A percentile compares a stretch with the other conserved stretches of the same genome.
Conservation (phyloP, 768 basidiomycete species). For the Pisolithus tinctorius region DNA sequence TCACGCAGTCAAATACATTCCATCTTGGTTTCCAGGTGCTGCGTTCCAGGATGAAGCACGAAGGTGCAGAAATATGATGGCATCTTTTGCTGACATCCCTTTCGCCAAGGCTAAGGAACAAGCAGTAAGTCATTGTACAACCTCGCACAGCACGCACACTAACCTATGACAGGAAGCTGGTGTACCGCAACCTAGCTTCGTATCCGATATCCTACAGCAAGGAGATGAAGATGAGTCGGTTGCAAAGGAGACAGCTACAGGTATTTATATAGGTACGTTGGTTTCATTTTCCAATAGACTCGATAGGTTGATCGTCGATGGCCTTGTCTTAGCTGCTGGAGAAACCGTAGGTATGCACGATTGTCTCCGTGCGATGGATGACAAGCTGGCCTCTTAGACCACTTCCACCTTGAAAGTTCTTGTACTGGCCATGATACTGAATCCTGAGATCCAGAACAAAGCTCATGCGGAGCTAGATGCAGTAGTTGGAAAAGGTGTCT, state of each 20-base stretch:
- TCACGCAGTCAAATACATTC: slow-evolving; percentile 16
- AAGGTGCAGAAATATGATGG: neutral
- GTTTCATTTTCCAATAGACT: too few species aligned
- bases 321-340: slow-evolving; percentile 20
- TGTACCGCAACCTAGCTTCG: too few species aligned
- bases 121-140: too few species aligned
- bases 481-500: slow-evolving; percentile 13
- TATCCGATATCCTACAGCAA: too few species aligned
- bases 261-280: too few species aligned
- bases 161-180: too few species aligned
- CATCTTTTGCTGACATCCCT: neutral
- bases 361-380: neutral
- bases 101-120: slow-evolving; percentile 2
- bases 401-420: slow-evolving; percentile 14
- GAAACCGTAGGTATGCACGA: slow-evolving; percentile 16
- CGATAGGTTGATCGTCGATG: too few species aligned
- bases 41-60: neutral
- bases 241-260: too few species aligned
- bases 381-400: slow-evolving; percentile 11
- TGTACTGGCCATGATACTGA: slow-evolving; percentile 24
- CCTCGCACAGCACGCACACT: too few species aligned
- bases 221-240: too few species aligned
- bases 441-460: slow-evolving; percentile 16
- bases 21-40: slow-evolving; percentile 17
- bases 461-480: slow-evolving; percentile 20